A percentile compares a stretch with the other conserved stretches of the same genome.
phyloP scores from a whole-genome alignment of 2,329 filamentous ascomycete species.

The Lizonia empirigonia region DNA sequence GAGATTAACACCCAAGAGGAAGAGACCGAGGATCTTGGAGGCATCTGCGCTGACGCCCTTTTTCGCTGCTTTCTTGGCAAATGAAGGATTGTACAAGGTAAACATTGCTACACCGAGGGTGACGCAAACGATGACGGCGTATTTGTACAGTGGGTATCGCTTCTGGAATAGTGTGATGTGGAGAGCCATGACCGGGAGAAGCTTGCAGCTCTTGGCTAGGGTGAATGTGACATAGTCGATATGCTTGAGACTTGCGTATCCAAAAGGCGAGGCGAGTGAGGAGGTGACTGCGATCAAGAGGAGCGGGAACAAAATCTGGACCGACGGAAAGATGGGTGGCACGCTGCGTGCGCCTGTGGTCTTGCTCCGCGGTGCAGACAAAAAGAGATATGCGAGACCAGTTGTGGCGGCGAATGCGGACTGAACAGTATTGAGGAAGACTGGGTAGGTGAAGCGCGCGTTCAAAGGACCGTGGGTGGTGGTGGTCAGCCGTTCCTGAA shows the following conservation, averaged over 20 bases:
- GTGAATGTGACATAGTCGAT: slow-evolving; percentile 99
- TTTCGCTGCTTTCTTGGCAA: slow-evolving; percentile 47
- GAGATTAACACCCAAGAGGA: slow-evolving; percentile 85
- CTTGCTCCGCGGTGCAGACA: slow-evolving; percentile 61
- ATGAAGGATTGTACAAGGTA: slow-evolving; percentile 75
- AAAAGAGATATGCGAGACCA: slow-evolving; percentile 78
- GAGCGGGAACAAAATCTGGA: slow-evolving; percentile 75
- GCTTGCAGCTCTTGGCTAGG: slow-evolving; percentile 96
- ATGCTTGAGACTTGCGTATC: slow-evolving; percentile 88
- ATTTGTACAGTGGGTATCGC: slow-evolving; percentile 93
- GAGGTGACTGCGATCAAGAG: slow-evolving; percentile 84
- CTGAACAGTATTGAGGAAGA: slow-evolving; percentile 96
- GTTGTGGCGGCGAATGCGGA: slow-evolving; percentile 84
- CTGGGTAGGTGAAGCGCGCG: slow-evolving; percentile 82
- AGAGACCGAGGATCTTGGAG: slow-evolving; percentile 76
- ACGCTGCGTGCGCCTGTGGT: slow-evolving; percentile 36
- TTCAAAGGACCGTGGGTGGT: slow-evolving; percentile 74
- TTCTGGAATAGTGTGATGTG: slow-evolving; percentile 91
- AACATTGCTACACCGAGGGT: slow-evolving; percentile 94
- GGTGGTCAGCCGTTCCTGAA: slow-evolving; percentile 97
- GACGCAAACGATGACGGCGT: slow-evolving; percentile 87
- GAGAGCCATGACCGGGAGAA: slow-evolving; percentile 97
- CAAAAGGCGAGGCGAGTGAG: slow-evolving; percentile 91
- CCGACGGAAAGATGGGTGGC: slow-evolving; percentile 75
- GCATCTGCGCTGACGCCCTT: slow-evolving; percentile 62